Evolutionary conservation across 2,329 filamentous ascomycete genomes (phyloP).

Genomic region (Calonectria ilicicola): DNA sequence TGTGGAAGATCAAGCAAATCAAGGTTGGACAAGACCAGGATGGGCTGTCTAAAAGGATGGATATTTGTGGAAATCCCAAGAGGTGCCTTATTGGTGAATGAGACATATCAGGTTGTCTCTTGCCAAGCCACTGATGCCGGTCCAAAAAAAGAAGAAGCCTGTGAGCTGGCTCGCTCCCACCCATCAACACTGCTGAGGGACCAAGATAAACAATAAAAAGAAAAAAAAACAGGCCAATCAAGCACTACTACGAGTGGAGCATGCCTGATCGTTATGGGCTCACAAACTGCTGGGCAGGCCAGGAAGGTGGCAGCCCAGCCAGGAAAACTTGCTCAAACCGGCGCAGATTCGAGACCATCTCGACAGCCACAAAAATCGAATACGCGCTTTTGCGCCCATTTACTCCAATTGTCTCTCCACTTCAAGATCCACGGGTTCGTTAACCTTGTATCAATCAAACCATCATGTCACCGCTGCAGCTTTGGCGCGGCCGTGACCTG

Average conservation of each 20-base stretch:
- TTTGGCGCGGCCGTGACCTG: constrained; percentile 3
- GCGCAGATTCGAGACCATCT: constrained; percentile 24
- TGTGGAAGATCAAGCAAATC: neutral
- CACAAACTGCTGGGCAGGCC: neutral
- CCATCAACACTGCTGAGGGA: neutral
- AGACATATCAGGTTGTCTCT: neutral
- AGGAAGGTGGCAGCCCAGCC: neutral
- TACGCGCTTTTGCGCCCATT: constrained; percentile 14
- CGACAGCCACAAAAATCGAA: neutral
- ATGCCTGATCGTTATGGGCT: neutral
- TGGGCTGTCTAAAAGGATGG: neutral
- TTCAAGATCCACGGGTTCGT: constrained; percentile 16
- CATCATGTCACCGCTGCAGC: constrained; percentile 1
- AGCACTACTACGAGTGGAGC: neutral
- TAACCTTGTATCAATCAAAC: neutral
- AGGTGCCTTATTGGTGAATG: neutral
- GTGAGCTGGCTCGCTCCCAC: neutral
- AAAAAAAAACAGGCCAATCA: neutral
- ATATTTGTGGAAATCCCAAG: neutral
- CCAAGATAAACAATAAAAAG: neutral
- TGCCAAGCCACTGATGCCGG: neutral
- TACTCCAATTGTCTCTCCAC: constrained; percentile 16
- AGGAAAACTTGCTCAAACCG: constrained; percentile 40
- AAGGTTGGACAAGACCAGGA: neutral
- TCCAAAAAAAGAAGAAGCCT: neutral